Conservation (phyloP, 371 early-diverging fungal species). For the Basidiobolus meristosporus region DNA sequence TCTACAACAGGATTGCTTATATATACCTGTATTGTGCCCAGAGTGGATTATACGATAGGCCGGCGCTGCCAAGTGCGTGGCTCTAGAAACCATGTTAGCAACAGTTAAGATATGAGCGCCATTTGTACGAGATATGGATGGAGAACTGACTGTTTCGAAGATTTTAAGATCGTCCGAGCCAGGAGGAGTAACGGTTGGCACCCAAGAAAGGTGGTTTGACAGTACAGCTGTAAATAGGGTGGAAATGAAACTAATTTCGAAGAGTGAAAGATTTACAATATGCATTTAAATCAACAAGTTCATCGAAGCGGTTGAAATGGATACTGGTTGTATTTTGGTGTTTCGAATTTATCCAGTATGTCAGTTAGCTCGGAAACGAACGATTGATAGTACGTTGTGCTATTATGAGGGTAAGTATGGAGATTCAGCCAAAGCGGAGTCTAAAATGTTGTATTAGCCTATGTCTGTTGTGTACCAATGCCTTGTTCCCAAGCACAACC, state of each 20-base stretch:
- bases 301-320: background rate
- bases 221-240: conserved; percentile 28
- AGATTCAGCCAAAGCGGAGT: conserved; percentile 43
- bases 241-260: conserved; percentile 16
- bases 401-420: conserved; percentile 32
- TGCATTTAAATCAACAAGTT: conserved; percentile 1
- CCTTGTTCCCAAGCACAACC: no score
- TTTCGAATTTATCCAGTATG: conserved; percentile 21
- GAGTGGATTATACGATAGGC: conserved; percentile 38
- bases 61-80: conserved; percentile 6
- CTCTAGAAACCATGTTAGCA: conserved; percentile 4
- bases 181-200: conserved; percentile 26
- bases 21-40: conserved; percentile 40
- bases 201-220: conserved; percentile 39
- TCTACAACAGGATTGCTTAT: background rate
- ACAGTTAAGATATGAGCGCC: no score
- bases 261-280: no score
- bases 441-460: conserved; percentile 8
- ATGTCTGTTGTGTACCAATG: no score
- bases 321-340: conserved; percentile 12
- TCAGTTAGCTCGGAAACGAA: conserved; percentile 23
- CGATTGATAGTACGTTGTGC: conserved; percentile 17
- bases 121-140: conserved; percentile 3
- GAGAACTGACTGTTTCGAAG: no score
- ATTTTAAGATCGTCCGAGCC: no score